Evolutionary conservation across 768 basidiomycete species (phyloP), one percentile per base, ranked within the genome.

Genomic region (Boletus patriciae): DNA sequence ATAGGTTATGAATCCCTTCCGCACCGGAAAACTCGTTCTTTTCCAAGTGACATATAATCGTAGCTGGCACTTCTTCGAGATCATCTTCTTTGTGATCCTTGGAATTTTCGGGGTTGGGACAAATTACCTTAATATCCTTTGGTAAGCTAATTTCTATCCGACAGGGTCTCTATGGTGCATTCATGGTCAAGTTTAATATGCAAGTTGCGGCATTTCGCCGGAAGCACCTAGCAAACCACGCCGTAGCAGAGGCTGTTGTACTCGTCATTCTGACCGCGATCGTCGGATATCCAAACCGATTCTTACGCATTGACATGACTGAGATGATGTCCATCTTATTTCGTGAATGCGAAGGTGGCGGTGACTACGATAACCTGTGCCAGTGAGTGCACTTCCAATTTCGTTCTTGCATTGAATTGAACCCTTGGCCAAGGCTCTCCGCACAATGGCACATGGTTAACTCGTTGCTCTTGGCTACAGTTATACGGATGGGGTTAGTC

Each of bases 21-120:
- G 95, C 37, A 98, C 97, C 0, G 97, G 96, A 21, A 98, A 98
- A 71, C 85, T 99, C 27, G 97, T 99, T 67, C 76, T 98, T 58
- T 99, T 99, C 77, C 95, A 98, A 69, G 93, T 99, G 64, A 95
- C 94, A 3, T 99, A 98, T 71, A 91, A 90, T 69, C 83, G 96
- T 33, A 94, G 94, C 66, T 99, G 97, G 97, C 97, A 98, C 69
- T 98, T 96, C 75, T 98, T 98, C 68, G 97, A 98, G 68, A 91
- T 99, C 49, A 88, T 97, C 18, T 96, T 96, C 72, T 99, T 95
- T 73, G 80, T 98, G 51, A 83, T 98, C 56, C 83, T 99, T 41
- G 97, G 97, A 11, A 81, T 98, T 59, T 99, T 99, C 71, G 97
- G 97, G 46, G 96, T 96, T 67, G 58, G 84, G 16, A 41, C 45